Percentiles rank a stretch among this genome's conserved stretches.
phyloP scores from a whole-genome alignment of 176 grass and related monocot genomes.

The Oryza rufipogon region DNA sequence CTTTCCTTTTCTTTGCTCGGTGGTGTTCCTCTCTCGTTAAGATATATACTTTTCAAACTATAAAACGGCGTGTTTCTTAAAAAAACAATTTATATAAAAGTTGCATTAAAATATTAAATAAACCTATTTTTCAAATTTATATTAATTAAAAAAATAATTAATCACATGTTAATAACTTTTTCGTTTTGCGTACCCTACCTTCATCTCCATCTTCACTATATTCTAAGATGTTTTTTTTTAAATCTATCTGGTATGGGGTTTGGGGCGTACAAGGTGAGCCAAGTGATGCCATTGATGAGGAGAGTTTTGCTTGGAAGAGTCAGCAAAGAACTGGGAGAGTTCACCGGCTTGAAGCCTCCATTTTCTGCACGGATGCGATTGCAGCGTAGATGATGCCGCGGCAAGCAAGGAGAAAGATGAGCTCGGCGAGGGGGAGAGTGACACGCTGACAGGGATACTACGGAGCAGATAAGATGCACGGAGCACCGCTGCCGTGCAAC shows the following conservation, averaged over 20 bases:
- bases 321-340: neutral
- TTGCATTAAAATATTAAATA: no score
- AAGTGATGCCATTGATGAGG: neutral
- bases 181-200: no score
- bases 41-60: no score
- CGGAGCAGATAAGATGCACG: neutral
- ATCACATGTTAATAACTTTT: no score
- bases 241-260: neutral
- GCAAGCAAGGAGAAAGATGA: constrained; percentile 14
- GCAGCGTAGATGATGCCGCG: neutral
- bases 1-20: no score
- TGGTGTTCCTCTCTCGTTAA: no score
- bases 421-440: neutral
- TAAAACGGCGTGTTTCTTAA: no score
- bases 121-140: no score
- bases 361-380: neutral
- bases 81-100: no score
- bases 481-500: neutral
- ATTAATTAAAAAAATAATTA: no score
- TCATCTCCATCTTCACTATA: no score
- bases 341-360: neutral
- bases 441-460: constrained; percentile 19
- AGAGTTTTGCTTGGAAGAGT: constrained; percentile 47
- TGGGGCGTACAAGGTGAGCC: constrained; percentile 3
- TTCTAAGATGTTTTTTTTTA: neutral